Conservation (phyloP, 345 rosid genomes). For the Bruguiera parviflora region DNA sequence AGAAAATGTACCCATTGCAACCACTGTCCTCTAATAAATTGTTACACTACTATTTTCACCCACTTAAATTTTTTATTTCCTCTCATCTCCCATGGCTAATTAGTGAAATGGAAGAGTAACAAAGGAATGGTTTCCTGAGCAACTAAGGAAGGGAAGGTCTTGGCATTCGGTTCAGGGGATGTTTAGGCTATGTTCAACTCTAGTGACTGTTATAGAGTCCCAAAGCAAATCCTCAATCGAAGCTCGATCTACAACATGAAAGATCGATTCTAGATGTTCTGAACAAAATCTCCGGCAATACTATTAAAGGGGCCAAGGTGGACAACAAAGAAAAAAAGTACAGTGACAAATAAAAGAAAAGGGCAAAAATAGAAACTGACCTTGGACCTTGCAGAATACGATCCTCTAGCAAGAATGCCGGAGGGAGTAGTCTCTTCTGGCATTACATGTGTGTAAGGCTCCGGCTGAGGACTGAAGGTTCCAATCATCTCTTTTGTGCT, state of each 20-base stretch:
- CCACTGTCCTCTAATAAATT: neutral
- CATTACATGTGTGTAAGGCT: conserved; percentile 58
- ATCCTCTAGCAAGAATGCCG: conserved; percentile 67
- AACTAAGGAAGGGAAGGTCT: neutral
- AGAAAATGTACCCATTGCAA: neutral
- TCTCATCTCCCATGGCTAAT: too few species aligned
- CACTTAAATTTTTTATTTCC: too few species aligned
- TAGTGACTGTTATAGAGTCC: too few species aligned
- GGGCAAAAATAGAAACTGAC: conserved; percentile 22
- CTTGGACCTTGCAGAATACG: conserved; percentile 70
- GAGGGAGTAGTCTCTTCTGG: conserved; percentile 74
- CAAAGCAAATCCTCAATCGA: too few species aligned
- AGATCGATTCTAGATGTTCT: too few species aligned
- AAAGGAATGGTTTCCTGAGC: neutral
- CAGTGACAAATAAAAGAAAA: neutral
- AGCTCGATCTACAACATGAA: too few species aligned
- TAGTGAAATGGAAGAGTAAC: neutral
- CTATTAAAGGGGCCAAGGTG: neutral
- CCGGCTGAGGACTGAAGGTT: conserved; percentile 69
- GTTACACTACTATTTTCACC: too few species aligned
- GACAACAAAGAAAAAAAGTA: neutral
- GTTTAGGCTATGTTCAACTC: neutral
- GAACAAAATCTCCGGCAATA: neutral
- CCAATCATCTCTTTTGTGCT: conserved; percentile 71
- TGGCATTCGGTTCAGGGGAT: neutral